phyloP scores from a whole-genome alignment of 805 yeast genomes.

The Ogataea corticis region DNA sequence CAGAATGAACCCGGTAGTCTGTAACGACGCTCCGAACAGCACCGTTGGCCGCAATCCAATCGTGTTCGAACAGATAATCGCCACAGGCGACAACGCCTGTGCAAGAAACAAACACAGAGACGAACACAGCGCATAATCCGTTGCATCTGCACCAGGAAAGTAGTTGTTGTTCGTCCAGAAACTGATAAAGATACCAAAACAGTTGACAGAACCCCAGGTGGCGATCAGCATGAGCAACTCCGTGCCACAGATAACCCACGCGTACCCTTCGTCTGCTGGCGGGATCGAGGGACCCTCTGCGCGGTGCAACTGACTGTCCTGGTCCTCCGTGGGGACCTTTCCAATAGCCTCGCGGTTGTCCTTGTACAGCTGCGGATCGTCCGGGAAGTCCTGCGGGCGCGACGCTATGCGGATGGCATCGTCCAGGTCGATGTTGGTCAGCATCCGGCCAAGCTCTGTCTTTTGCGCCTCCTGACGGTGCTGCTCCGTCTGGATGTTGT shows the following conservation, averaged over 20 bases:
- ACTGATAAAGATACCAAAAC: constrained; percentile 60
- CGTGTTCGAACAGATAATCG: constrained; percentile 16
- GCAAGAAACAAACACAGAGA: constrained; percentile 37
- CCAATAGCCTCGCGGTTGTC: constrained; percentile 6
- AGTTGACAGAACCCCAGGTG: constrained; percentile 67
- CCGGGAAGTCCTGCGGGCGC: background rate
- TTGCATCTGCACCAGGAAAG: constrained; percentile 51
- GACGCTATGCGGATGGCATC: constrained; percentile 26
- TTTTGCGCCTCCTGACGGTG: constrained; percentile 9
- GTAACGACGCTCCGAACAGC: constrained; percentile 41
- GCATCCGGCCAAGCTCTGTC: constrained; percentile 21
- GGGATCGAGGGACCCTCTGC: constrained; percentile 37
- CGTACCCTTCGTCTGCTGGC: constrained; percentile 52
- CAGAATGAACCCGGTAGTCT: constrained; percentile 47
- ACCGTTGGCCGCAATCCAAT: constrained; percentile 25
- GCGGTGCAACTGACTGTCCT: constrained; percentile 3
- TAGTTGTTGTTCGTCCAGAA: constrained; percentile 48
- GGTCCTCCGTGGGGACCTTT: constrained; percentile 4
- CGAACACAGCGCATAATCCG: constrained; percentile 62
- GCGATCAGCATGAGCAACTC: constrained; percentile 44
- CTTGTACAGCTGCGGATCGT: background rate
- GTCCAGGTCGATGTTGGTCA: constrained; percentile 22
- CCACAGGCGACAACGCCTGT: constrained; percentile 26
- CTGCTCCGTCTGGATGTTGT: constrained; percentile 21
- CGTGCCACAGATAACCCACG: constrained; percentile 51